Base-by-base conservation (phyloP, 306 rosid genomes). In the Argentina anserina region DNA sequence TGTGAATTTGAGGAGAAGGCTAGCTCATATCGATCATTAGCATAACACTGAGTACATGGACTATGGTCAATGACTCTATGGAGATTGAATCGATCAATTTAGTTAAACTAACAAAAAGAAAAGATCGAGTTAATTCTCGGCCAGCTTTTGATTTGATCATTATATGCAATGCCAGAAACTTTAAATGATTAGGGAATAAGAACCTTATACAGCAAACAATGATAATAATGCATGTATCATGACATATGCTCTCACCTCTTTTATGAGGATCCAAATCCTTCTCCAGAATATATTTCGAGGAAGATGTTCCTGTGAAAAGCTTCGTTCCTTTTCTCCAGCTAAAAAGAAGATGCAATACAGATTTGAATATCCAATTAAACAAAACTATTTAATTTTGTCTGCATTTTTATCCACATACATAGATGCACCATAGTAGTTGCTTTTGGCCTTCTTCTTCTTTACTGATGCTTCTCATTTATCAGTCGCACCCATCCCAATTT, bases 151-250 rank as follows among this genome's bases (percentile, higher is more conserved):
- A 65, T 84, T 72, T 81, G 31, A 71, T 79, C 41, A 59, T 77
- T 58, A 25, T 45, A 71, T 17, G 7, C 55, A 61, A 31, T 39
- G 33, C 58, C 66, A 40, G 12, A 63, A 56, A 56, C 67, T 78
- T 61, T 76, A 75, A 77, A 84, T 84, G 83, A 86, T 78, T 76
- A 82, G 43, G 82, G 87, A 78, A 84, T 84, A 78, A 80, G 87
- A 82, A 88, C 84, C 58, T 60, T 11, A 81, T 60, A 63, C 20
- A 56, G 64, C 67, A 74, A 41, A 45, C 76, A 69, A 72, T 43
- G 78, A 68, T 81, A 52, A 46, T 55, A 65, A 12, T 61, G 43
- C 43, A 61, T 34, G 20, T 33, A 10, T n/a, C 31, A 64, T 64
- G 47, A 64, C 15, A 20, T 18, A 45, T 40, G 46, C 18, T 41